phyloP scores from a whole-genome alignment of 306 rosid species.

The Lotus japonicus region DNA sequence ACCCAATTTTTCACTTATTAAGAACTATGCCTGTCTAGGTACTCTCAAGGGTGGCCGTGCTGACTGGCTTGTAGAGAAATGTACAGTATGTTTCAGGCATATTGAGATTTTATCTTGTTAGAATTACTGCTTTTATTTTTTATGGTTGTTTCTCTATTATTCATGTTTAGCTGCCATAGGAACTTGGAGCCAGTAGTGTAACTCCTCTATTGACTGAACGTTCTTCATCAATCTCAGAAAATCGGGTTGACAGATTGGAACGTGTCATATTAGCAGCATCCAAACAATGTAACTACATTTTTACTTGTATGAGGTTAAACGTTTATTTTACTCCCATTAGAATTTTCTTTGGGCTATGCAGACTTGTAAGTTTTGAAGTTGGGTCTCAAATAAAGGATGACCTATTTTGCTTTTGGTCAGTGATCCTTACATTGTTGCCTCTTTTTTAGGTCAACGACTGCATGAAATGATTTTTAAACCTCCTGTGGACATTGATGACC shows the following conservation, averaged over 20 bases:
- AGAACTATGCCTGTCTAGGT: constrained; percentile 41
- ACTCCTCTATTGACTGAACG: constrained; percentile 89
- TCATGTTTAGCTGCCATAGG: constrained; percentile 43
- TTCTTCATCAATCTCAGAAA: constrained; percentile 69
- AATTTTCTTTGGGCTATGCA: constrained; percentile 10
- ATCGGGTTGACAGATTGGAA: constrained; percentile 67
- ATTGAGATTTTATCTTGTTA: constrained; percentile 14
- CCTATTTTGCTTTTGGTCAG: constrained; percentile 1
- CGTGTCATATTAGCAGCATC: constrained; percentile 87
- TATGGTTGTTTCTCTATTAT: neutral
- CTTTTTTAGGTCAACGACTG: constrained; percentile 67
- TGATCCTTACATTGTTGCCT: neutral
- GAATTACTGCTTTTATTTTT: neutral
- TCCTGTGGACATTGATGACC: constrained; percentile 40
- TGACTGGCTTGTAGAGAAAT: constrained; percentile 96
- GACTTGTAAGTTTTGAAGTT: neutral
- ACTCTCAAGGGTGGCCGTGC: constrained; percentile 90
- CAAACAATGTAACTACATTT: constrained; percentile 61
- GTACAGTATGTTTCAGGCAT: constrained; percentile 53
- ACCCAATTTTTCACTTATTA: constrained; percentile 7
- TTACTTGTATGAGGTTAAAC: constrained; percentile 4
- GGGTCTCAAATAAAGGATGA: neutral
- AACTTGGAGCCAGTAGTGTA: constrained; percentile 84
- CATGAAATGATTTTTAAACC: constrained; percentile 78
- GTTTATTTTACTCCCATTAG: neutral